These are phyloP conservation scores for Penicillium salamii DNA, from an alignment of 495 filamentous ascomycete species.

Conservation along the genomic window DNA sequence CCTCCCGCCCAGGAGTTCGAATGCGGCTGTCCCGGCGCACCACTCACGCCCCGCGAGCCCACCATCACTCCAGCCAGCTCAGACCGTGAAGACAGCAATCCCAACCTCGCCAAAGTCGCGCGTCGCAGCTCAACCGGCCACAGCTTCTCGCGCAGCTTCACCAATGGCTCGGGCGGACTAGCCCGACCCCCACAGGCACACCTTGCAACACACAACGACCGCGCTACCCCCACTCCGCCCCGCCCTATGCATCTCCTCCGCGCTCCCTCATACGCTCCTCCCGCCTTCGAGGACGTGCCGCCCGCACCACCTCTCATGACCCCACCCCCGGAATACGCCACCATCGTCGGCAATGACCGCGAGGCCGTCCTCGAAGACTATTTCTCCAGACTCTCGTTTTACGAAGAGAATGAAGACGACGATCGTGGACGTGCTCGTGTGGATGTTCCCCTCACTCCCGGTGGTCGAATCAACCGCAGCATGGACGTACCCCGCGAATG, in stretches of 20 bases:
- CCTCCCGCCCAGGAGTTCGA: constrained; percentile 52
- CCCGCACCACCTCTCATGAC: constrained; percentile 83
- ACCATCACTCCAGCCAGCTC: constrained; percentile 35
- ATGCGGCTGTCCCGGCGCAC: constrained; percentile 77
- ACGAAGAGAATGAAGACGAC: constrained; percentile 56
- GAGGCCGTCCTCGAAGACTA: constrained; percentile 83
- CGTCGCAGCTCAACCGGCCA: constrained; percentile 18
- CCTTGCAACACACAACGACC: constrained; percentile 42
- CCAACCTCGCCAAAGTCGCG: constrained; percentile 14
- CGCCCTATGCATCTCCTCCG: constrained; percentile 88
- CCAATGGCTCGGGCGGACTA: constrained; percentile 43
- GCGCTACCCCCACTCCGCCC: constrained; percentile 14
- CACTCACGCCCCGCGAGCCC: constrained; percentile 36
- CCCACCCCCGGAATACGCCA: constrained; percentile 85
- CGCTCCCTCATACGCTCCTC: constrained; percentile 85
- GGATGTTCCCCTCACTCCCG: constrained; percentile 66
- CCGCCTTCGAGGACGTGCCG: constrained; percentile 81
- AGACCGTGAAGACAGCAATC: constrained; percentile 21
- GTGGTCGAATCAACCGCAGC: constrained; percentile 64
- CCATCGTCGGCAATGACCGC: constrained; percentile 75
- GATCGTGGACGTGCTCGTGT: constrained; percentile 51
- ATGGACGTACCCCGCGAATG: constrained; percentile 60
- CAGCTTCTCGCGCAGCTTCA: constrained; percentile 42
- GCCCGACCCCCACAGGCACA: constrained; percentile 49
- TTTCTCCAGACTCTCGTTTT: constrained; percentile 68